phyloP scores from a whole-genome alignment of 495 filamentous ascomycete genomes.

The Aspergillus leporis region DNA sequence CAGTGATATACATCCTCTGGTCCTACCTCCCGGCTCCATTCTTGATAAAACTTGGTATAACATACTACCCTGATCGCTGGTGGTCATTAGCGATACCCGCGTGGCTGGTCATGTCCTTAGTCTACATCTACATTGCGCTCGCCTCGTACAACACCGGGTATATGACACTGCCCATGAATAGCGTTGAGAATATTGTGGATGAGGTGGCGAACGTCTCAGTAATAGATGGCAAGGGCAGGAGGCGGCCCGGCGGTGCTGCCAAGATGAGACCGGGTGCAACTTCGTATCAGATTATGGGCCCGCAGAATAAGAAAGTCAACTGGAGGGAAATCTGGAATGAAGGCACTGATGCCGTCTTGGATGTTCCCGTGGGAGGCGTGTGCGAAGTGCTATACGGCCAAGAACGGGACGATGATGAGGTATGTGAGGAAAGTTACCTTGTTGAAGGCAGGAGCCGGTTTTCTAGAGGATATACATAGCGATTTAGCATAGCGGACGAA shows the following conservation, averaged over 20 bases:
- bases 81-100: constrained; percentile 91
- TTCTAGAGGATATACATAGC: not conserved
- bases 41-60: constrained; percentile 87
- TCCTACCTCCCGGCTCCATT: constrained; percentile 89
- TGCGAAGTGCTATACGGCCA: constrained; percentile 74
- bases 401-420: constrained; percentile 40
- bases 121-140: constrained; percentile 93
- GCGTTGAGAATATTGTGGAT: constrained; percentile 89
- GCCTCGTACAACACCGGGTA: constrained; percentile 88
- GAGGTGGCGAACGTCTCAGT: constrained; percentile 83
- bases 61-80: constrained; percentile 97
- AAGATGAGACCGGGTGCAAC: constrained; percentile 49
- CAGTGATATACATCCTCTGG: constrained; percentile 89
- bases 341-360: constrained; percentile 96
- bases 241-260: constrained; percentile 45
- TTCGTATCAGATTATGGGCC: constrained; percentile 48
- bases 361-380: constrained; percentile 94
- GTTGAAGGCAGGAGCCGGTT: constrained; percentile 9
- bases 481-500: not conserved
- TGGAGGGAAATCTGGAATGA: constrained; percentile 86
- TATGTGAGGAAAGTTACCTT: constrained; percentile 13
- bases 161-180: constrained; percentile 76
- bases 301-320: constrained; percentile 51
- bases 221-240: constrained; percentile 68
- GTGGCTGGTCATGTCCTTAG: constrained; percentile 82